Evolutionary conservation across 345 rosid species (phyloP).

Genomic region (Leavenworthia alabamica): DNA sequence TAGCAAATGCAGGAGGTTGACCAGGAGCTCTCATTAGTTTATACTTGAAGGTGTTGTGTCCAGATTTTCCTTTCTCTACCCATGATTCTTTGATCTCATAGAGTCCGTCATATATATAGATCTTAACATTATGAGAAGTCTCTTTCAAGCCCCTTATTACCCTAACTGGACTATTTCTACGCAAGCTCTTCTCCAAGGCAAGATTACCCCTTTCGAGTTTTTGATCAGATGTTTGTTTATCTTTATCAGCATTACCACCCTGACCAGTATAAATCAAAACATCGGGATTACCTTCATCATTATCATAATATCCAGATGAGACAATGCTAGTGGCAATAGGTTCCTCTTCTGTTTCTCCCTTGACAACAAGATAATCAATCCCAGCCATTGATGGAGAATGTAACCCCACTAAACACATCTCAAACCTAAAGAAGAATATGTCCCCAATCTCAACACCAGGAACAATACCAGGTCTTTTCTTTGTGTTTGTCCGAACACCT

Average conservation of each 20-base stretch:
- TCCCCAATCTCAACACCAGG: conserved; percentile 94
- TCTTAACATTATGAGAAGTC: conserved; percentile 31
- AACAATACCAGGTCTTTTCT: conserved; percentile 55
- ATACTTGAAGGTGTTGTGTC: conserved; percentile 67
- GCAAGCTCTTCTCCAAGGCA: conserved; percentile 85
- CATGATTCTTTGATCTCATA: conserved; percentile 59
- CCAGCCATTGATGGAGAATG: conserved; percentile 89
- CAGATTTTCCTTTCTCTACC: conserved; percentile 66
- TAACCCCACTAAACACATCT: conserved; percentile 73
- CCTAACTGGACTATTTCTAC: conserved; percentile 48
- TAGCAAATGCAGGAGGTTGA: conserved; percentile 49
- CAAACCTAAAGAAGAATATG: conserved; percentile 77
- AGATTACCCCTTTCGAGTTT: conserved; percentile 90
- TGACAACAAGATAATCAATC: conserved; percentile 65
- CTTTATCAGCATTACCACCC: conserved; percentile 63
- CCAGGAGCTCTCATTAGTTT: conserved; percentile 58
- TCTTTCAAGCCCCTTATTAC: conserved; percentile 67
- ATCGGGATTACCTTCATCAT: conserved; percentile 61
- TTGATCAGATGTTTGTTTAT: conserved; percentile 64
- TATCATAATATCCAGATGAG: conserved; percentile 80
- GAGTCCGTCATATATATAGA: conserved; percentile 66
- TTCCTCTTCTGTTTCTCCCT: conserved; percentile 55
- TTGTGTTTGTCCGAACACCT: conserved; percentile 57
- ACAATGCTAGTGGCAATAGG: conserved; percentile 75
- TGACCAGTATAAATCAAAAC: conserved; percentile 74